phyloP scores from a whole-genome alignment of 257 asterid genomes.

The Haberlea rhodopensis region DNA sequence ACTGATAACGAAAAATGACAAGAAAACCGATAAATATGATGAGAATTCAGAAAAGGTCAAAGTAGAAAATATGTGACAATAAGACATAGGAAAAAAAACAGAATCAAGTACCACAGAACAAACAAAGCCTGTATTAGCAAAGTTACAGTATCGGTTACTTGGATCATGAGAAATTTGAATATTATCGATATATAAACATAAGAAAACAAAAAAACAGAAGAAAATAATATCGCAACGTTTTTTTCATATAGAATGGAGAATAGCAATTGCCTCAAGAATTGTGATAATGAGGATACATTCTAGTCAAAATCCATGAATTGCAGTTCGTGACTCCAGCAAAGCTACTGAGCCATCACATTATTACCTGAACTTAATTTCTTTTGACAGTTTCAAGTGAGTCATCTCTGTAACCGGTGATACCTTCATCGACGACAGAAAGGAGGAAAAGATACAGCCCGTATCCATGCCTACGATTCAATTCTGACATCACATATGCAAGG shows the following conservation, averaged over 20 bases:
- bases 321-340: background rate
- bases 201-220: background rate
- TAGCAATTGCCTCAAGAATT: too few relatives aligned
- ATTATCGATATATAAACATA: background rate
- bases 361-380: constrained; percentile 93
- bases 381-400: constrained; percentile 98
- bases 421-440: constrained; percentile 93
- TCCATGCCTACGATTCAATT: constrained; percentile 73
- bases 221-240: background rate
- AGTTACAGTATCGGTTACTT: background rate
- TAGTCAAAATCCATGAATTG: background rate
- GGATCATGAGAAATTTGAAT: constrained; percentile 7
- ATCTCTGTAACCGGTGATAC: constrained; percentile 96
- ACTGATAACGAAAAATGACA: too few relatives aligned
- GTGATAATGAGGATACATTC: too few relatives aligned
- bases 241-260: background rate
- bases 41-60: constrained; percentile 10
- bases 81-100: background rate
- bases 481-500: constrained; percentile 90
- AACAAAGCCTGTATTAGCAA: background rate
- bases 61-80: constrained; percentile 13
- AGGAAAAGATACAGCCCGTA: constrained; percentile 93
- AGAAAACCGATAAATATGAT: constrained; percentile 15
- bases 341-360: background rate
- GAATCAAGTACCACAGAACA: background rate